Base-by-base conservation (phyloP, 371 early-diverging fungal genomes). In the Apophysomyces elegans region DNA sequence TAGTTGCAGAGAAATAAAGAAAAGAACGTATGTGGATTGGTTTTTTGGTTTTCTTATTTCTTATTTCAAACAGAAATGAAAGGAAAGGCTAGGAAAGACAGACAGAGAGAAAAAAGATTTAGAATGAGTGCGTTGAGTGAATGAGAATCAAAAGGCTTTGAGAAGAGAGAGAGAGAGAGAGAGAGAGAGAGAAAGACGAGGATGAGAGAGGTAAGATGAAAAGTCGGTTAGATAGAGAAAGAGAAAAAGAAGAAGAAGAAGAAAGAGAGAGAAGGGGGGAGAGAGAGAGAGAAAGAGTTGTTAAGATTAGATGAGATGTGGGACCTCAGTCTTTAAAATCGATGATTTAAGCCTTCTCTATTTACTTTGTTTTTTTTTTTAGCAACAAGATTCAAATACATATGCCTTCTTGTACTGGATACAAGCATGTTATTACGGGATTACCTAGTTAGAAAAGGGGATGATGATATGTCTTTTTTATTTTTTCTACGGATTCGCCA, bases 231-330 rank as follows among this genome's bases (percentile, higher is more conserved):
- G 35, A 21, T 16, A 47, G 46, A 58, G 47, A 35, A 21, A 44
- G 39, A 58, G 41, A 63, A 47, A 18, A 16, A 18, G 44, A 58
- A 41, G 16, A 46, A 58, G 41, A 57, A 45, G 50, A 50, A 37
- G 47, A 18, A 62, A 59, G 56, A 61, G 58, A 41, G 61, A 62
- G 50, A 62, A 68, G 38, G 58, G 47, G 50, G 50, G 18, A n/a
- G n/a, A n/a, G 21, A 9, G 16, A 14, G 37, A 56, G 32, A 67
- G 37, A 32, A 50, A 12, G 59, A 56, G 35, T 41, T 14, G 44
- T 14, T 41, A 44, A 58, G 14, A 32, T 8, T 16, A 35, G 44
- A 41, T 56, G 36, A 58, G 16, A 45, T 26, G 43, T 35, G 58
- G 21, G 18, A 41, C 41, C 32, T 26, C 32, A 26, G 32, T 41